A percentile compares a stretch with the other conserved stretches of the same genome.
phyloP scores from a whole-genome alignment of 2,329 filamentous ascomycete genomes.

The Pestalotiopsis fici region DNA sequence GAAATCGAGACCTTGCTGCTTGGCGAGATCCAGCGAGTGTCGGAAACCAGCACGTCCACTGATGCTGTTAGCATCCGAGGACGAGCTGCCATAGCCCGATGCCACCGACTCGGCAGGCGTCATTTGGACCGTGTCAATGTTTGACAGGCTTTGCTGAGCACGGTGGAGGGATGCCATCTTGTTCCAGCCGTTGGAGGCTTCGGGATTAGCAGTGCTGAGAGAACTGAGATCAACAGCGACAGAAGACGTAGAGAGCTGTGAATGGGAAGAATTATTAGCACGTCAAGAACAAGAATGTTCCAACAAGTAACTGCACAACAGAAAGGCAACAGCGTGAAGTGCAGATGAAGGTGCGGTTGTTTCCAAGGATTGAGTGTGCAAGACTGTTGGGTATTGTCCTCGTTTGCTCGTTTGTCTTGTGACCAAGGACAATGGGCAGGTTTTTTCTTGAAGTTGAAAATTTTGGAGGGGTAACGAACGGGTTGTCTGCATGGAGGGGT shows the following conservation, averaged over 20 bases:
- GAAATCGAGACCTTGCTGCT: conserved; percentile 36
- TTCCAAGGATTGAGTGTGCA: neutral
- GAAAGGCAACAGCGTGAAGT: neutral
- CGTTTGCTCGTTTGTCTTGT: neutral
- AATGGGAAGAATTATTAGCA: conserved; percentile 20
- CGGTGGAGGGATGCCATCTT: conserved; percentile 66
- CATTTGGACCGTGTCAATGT: conserved; percentile 39
- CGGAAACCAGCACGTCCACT: conserved; percentile 50
- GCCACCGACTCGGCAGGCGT: conserved; percentile 36
- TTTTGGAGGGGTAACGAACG: conserved; percentile 10
- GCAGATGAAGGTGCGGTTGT: neutral
- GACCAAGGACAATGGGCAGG: neutral
- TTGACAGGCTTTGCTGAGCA: conserved; percentile 60
- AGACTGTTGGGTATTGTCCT: neutral
- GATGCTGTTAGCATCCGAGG: conserved; percentile 47
- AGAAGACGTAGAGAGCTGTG: conserved; percentile 77
- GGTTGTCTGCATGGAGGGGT: neutral
- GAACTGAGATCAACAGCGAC: conserved; percentile 80
- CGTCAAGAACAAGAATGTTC: neutral
- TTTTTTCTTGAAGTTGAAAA: conserved; percentile 10
- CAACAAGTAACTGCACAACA: neutral
- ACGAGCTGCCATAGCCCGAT: conserved; percentile 32
- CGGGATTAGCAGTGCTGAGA: conserved; percentile 33
- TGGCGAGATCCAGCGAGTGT: conserved; percentile 58
- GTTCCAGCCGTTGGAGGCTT: conserved; percentile 55